Evolutionary conservation across 2,329 filamentous ascomycete species (phyloP).

Genomic region (Aspergillus pseudonomiae): DNA sequence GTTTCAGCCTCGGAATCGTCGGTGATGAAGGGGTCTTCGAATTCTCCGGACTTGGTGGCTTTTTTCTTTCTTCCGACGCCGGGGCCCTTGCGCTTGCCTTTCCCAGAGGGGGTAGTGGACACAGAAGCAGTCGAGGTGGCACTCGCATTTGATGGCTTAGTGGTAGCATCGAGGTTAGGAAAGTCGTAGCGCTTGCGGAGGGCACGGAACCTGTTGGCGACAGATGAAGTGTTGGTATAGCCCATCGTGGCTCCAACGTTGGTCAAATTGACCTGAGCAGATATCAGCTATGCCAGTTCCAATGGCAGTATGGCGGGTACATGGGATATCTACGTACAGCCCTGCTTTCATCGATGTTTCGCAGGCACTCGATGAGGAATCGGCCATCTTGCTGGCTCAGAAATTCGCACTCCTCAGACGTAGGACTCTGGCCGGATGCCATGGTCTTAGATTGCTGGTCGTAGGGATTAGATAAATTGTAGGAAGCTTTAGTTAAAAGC

Average conservation of each 20-base stretch:
- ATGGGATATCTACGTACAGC: slow-evolving; percentile 12
- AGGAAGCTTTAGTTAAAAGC: neutral
- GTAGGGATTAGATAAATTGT: too few species aligned
- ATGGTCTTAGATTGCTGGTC: slow-evolving; percentile 1
- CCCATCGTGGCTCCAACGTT: slow-evolving; percentile 28
- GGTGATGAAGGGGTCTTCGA: neutral
- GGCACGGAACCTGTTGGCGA: slow-evolving; percentile 30
- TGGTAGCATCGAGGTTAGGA: slow-evolving; percentile 11
- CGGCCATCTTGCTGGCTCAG: slow-evolving; percentile 13
- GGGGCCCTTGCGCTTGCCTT: neutral
- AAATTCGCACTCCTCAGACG: slow-evolving; percentile 9
- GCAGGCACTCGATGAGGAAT: slow-evolving; percentile 34
- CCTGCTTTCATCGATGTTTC: slow-evolving; percentile 21
- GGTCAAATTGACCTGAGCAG: slow-evolving; percentile 29
- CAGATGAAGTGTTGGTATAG: slow-evolving; percentile 32
- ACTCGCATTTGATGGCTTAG: neutral
- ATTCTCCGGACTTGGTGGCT: neutral
- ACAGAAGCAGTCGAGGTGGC: neutral
- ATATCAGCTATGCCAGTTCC: neutral
- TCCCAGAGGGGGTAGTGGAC: neutral
- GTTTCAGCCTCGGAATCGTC: neutral
- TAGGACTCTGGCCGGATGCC: neutral
- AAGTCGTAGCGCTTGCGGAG: slow-evolving; percentile 32
- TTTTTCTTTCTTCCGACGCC: neutral
- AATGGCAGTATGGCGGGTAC: neutral